Percentiles rank a stretch among this genome's conserved stretches.
Conservation (phyloP, 2,329 filamentous ascomycete genomes). For the Fusarium sp. region DNA sequence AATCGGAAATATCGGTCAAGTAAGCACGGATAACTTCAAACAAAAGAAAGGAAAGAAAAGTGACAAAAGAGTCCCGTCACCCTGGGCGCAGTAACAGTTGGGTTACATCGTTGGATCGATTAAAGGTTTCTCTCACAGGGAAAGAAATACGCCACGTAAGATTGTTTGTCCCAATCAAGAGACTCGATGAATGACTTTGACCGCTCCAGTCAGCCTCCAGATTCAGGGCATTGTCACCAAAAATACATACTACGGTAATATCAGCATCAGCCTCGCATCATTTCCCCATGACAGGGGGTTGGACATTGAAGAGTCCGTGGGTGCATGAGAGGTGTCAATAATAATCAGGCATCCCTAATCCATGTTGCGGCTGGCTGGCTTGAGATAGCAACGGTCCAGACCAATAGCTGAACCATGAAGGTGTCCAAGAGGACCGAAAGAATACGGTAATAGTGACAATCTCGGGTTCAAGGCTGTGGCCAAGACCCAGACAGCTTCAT, state of each 20-base stretch:
- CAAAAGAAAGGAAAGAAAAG: constrained; percentile 4
- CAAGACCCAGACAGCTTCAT: constrained; percentile 1
- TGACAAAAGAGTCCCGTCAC: constrained; percentile 28
- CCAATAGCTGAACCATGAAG: constrained; percentile 30
- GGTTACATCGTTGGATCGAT: constrained; percentile 39
- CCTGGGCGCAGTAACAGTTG: constrained; percentile 7
- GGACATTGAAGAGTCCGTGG: constrained; percentile 26
- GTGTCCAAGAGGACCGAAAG: not conserved
- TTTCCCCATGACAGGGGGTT: constrained; percentile 32
- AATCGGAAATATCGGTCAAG: constrained; percentile 22
- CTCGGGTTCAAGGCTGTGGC: not conserved
- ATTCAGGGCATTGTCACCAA: constrained; percentile 14
- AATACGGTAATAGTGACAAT: not conserved
- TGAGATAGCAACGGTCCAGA: constrained; percentile 17
- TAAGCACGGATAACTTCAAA: not conserved
- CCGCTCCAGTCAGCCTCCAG: constrained; percentile 7
- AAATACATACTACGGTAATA: not conserved
- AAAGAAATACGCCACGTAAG: constrained; percentile 27
- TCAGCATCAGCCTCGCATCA: constrained; percentile 40
- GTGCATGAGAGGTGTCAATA: constrained; percentile 10
- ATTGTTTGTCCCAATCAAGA: constrained; percentile 33
- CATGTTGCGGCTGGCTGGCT: constrained; percentile 9
- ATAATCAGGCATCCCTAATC: constrained; percentile 4
- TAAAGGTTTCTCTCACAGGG: constrained; percentile 7
- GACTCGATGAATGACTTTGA: constrained; percentile 5